A percentile compares a stretch with the other conserved stretches of the same genome.
Conservation (phyloP, 805 yeast species). For the Lipomyces lipofer region DNA sequence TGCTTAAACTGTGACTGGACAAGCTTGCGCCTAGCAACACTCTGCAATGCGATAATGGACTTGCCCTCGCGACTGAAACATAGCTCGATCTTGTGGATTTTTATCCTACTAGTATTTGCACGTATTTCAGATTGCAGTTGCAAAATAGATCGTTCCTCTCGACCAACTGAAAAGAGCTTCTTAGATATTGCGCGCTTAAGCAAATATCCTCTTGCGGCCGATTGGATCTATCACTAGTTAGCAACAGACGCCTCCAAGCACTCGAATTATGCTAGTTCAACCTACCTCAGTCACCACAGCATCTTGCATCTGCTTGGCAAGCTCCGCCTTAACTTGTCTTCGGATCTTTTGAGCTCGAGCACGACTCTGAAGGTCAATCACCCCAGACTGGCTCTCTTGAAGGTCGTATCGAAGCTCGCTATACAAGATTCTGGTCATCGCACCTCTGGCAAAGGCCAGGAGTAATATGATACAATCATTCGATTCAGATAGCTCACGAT, state of each 20-base stretch:
- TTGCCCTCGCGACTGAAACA: constrained; percentile 15
- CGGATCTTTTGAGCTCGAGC: constrained; percentile 32
- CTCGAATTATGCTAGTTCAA: no score
- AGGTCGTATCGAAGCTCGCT: constrained; percentile 11
- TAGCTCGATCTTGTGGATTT: constrained; percentile 6
- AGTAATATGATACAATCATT: constrained; percentile 4
- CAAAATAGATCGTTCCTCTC: neutral
- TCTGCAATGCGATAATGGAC: constrained; percentile 38
- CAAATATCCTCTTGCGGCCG: constrained; percentile 11
- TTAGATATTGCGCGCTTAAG: constrained; percentile 29
- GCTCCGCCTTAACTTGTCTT: neutral
- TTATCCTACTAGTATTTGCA: constrained; percentile 43
- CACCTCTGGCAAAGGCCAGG: constrained; percentile 27
- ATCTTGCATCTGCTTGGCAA: neutral
- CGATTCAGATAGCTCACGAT: constrained; percentile 5
- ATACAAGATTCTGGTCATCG: constrained; percentile 15
- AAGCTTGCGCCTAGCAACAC: constrained; percentile 41
- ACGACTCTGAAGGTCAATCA: constrained; percentile 30
- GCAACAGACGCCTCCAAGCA: neutral
- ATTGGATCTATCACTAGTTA: constrained; percentile 8
- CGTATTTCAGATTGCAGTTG: constrained; percentile 42
- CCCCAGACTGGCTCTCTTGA: neutral
- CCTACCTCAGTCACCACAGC: neutral
- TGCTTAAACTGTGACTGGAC: constrained; percentile 36
- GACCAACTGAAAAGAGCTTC: constrained; percentile 39